Evolutionary conservation across 2,329 filamentous ascomycete genomes (phyloP).

Genomic region (Xylaria sp.): DNA sequence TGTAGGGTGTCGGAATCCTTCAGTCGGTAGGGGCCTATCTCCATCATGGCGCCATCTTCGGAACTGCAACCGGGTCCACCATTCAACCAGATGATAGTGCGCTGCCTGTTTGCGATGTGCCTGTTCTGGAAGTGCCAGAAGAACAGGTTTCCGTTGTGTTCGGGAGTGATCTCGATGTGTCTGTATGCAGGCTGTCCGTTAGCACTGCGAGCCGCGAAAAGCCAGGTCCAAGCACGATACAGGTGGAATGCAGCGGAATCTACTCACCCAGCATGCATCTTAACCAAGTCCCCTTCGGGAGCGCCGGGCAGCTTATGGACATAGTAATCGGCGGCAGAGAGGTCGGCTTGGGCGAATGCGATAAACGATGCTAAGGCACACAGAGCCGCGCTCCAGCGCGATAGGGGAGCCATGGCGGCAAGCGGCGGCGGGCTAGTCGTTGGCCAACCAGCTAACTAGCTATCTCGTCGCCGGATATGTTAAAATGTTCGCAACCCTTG

Average conservation of each 20-base stretch:
- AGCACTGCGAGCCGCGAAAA: slow-evolving; percentile 24
- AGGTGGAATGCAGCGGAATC: not conserved
- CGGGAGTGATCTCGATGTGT: slow-evolving; percentile 88
- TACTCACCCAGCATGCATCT: slow-evolving; percentile 97
- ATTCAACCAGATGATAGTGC: slow-evolving; percentile 96
- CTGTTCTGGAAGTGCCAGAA: slow-evolving; percentile 98
- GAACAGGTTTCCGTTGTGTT: slow-evolving; percentile 92
- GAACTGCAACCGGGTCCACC: slow-evolving; percentile 97
- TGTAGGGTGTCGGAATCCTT: slow-evolving; percentile 76
- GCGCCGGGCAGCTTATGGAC: slow-evolving; percentile 86
- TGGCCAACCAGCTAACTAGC: not conserved
- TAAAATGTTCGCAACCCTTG: slow-evolving; percentile 19
- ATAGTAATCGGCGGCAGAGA: slow-evolving; percentile 86
- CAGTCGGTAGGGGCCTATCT: slow-evolving; percentile 92
- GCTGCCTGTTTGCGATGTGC: slow-evolving; percentile 90
- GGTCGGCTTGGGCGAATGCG: slow-evolving; percentile 53
- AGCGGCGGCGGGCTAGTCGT: not conserved
- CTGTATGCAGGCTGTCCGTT: slow-evolving; percentile 57
- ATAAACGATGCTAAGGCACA: slow-evolving; percentile 59
- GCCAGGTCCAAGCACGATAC: not conserved
- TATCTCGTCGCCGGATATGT: slow-evolving; percentile 16
- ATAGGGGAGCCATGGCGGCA: slow-evolving; percentile 47
- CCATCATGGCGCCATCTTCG: slow-evolving; percentile 96
- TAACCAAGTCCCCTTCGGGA: slow-evolving; percentile 80
- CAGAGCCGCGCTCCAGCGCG: slow-evolving; percentile 47